These are phyloP conservation scores for Elsinoe necatrix DNA, from an alignment of 2,329 filamentous ascomycete genomes.

Conservation along the genomic window DNA sequence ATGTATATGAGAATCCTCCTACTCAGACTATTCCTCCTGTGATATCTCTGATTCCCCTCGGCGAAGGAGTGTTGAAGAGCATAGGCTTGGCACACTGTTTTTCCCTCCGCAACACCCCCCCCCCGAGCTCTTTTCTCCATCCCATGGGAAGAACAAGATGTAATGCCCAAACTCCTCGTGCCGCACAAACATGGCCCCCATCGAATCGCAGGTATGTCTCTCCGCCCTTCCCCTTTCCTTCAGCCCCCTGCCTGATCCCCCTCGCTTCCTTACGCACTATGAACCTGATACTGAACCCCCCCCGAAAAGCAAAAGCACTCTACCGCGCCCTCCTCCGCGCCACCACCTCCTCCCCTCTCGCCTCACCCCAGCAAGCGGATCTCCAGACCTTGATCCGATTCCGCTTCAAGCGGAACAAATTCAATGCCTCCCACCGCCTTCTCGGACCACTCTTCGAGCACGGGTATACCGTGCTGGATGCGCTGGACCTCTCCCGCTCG, in stretches of 20 bases:
- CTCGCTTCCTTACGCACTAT: not conserved
- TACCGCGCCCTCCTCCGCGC: slow-evolving; percentile 61
- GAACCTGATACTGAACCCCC: no score
- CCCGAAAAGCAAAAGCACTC: slow-evolving; percentile 58
- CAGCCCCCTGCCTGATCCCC: not conserved
- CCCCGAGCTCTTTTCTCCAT: not conserved
- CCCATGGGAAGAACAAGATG: slow-evolving; percentile 14
- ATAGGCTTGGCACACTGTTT: not conserved
- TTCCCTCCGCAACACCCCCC: slow-evolving; percentile 8
- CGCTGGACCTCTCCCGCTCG: slow-evolving; percentile 30
- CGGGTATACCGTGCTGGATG: slow-evolving; percentile 54
- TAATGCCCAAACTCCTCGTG: slow-evolving; percentile 30
- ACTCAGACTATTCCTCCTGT: not conserved
- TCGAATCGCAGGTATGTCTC: slow-evolving; percentile 42
- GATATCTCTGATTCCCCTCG: not conserved
- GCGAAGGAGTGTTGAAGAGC: not conserved
- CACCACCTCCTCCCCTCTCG: not conserved
- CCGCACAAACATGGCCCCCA: slow-evolving; percentile 43
- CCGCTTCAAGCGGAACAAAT: slow-evolving; percentile 15
- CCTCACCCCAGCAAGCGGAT: not conserved
- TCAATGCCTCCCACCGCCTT: slow-evolving; percentile 35
- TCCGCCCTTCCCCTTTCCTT: no score
- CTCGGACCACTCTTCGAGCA: slow-evolving; percentile 54
- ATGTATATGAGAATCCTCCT: not conserved
- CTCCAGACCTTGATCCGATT: slow-evolving; percentile 27